These are phyloP conservation scores for Phytophthora citricola DNA, from an alignment of 352 stramenopile species.

Conservation along the genomic window DNA sequence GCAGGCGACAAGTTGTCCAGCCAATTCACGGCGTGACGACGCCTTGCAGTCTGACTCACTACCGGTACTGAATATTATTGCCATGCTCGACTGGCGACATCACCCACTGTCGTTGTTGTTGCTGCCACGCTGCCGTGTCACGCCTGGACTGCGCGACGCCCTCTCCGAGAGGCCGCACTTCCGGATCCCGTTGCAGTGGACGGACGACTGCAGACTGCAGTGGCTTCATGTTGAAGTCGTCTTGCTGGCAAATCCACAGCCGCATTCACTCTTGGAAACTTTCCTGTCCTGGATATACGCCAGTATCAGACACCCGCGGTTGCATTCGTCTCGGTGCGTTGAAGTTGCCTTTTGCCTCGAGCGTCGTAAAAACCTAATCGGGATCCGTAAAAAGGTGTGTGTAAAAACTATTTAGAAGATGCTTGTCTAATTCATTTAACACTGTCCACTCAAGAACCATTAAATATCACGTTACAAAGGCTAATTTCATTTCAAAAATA, in stretches of 20 bases:
- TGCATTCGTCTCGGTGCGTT: constrained; percentile 4
- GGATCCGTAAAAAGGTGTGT: constrained; percentile 24
- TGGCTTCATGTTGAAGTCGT: constrained; percentile 8
- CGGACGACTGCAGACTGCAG: neutral
- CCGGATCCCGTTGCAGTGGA: constrained; percentile 1
- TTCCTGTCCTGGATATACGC: neutral
- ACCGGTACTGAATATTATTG: neutral
- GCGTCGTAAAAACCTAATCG: constrained; percentile 12
- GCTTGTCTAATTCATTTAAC: neutral
- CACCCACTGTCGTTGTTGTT: neutral
- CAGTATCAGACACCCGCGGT: neutral
- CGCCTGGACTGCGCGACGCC: neutral
- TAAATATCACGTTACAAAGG: no score
- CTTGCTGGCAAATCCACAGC: neutral
- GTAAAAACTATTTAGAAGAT: constrained; percentile 27
- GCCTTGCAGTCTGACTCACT: constrained; percentile 1
- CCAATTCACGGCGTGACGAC: neutral
- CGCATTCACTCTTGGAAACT: neutral
- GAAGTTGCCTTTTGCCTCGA: constrained; percentile 9
- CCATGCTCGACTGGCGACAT: constrained; percentile 13
- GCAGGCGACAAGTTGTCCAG: no score
- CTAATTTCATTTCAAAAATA: no score
- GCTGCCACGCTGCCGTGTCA: constrained; percentile 19
- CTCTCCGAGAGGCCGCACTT: neutral
- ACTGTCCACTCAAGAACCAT: no score